Percentiles rank a stretch among this genome's conserved stretches.
Evolutionary conservation across 495 filamentous ascomycete genomes (phyloP).

Genomic region (Filosporella fistucella): DNA sequence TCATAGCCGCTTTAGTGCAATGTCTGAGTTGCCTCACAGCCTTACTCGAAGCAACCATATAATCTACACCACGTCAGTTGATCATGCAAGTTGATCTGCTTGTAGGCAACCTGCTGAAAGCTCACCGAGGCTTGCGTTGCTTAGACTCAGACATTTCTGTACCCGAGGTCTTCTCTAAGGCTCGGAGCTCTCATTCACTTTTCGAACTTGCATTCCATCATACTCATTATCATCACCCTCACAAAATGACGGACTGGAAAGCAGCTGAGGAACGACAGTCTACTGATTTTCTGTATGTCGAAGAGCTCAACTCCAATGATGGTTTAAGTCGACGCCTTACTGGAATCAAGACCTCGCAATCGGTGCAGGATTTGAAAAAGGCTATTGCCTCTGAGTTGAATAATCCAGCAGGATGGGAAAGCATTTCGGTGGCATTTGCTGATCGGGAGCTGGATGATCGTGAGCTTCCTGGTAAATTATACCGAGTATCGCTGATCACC

Average conservation of each 20-base stretch:
- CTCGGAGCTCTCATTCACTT: too few relatives aligned
- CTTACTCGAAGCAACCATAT: too few relatives aligned
- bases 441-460: neutral
- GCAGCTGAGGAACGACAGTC: neutral
- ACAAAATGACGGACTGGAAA: constrained; percentile 9
- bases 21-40: too few relatives aligned
- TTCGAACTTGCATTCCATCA: too few relatives aligned
- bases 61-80: too few relatives aligned
- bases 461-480: neutral
- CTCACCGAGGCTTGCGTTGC: too few relatives aligned
- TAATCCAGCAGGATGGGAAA: neutral
- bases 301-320: constrained; percentile 13
- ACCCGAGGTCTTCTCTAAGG: too few relatives aligned
- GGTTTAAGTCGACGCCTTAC: neutral
- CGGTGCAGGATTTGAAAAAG: constrained; percentile 5
- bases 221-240: too few relatives aligned
- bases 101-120: too few relatives aligned
- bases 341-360: neutral
- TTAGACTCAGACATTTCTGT: too few relatives aligned
- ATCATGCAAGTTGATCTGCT: too few relatives aligned
- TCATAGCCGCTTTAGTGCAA: too few relatives aligned
- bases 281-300: neutral
- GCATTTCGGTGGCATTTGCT: constrained; percentile 3
- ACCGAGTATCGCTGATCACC: neutral
- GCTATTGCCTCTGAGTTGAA: constrained; percentile 6